phyloP scores from a whole-genome alignment of 129 eudicot species.

The Saposhnikovia divaricata region DNA sequence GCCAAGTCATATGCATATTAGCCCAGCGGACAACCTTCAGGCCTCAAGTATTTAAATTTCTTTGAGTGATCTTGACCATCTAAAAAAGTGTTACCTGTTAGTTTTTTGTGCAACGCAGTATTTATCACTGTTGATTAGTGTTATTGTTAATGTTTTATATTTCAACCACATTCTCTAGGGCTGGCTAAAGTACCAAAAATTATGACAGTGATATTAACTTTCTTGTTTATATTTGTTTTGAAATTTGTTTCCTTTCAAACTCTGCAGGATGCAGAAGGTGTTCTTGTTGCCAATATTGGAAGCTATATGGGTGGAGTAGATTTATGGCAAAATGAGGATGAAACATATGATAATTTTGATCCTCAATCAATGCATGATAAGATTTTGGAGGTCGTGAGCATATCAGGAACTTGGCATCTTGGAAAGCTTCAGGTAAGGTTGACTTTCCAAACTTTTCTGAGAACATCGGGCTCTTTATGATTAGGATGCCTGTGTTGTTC shows the following conservation, averaged over 20 bases:
- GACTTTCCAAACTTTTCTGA: background rate
- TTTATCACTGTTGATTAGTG: background rate
- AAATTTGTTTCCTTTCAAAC: background rate
- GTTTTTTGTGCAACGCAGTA: background rate
- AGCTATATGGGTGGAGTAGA: conserved; percentile 99
- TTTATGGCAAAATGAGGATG: conserved; percentile 99
- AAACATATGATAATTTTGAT: conserved; percentile 74
- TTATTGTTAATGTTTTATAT: background rate
- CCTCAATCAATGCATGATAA: conserved; percentile 99
- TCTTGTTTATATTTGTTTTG: background rate
- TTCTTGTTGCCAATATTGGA: conserved; percentile 95
- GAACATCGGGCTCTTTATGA: background rate
- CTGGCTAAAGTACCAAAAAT: background rate
- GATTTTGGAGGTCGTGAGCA: conserved; percentile 88
- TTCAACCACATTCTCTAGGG: background rate
- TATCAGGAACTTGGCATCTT: conserved; percentile 99
- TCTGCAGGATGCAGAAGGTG: conserved; percentile 94
- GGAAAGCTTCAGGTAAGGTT: conserved; percentile 82
- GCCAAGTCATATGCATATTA: background rate
- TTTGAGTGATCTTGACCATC: background rate
- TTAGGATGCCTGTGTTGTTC: background rate
- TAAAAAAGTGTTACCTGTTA: background rate
- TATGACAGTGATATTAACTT: background rate
- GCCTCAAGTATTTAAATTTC: background rate
- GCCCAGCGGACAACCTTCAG: background rate